Base-by-base conservation (phyloP, 2,329 filamentous ascomycete genomes). In the Coniochaeta sp. region DNA sequence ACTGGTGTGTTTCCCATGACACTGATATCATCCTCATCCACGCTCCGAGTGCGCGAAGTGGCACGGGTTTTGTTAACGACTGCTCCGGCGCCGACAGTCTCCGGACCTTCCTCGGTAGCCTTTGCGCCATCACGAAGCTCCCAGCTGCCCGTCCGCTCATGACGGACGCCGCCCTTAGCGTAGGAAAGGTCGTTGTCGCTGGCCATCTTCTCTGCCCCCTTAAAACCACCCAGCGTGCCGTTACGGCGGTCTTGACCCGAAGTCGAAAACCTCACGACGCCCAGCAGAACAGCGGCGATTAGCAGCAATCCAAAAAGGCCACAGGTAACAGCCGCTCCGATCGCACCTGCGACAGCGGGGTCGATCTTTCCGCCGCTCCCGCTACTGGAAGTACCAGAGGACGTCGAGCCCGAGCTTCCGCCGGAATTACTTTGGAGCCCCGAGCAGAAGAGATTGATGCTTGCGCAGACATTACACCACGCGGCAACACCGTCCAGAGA, bases 91-190 rank as follows among this genome's bases (percentile, higher is more conserved):
- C 63, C 63, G 2, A 54, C 52, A 7, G 58, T 57, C 55, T 17
- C 40, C 11, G 33, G 54, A 12, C 24, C 34, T 1, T 31, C 61
- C 16, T 52, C 58, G 1, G 26, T 26, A 16, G 19, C 50, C 43
- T 57, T 62, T 14, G 28, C 64, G 17, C 68, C 69, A 26, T 66
- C 65, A 1, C 68, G 65, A 58, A 82, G 68, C 64, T 82, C 80
- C 80, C 80, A 82, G 66, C 79, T 81, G 1, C 79, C 79, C 16
- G 77, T 67, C 7, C 79, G 74, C 64, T 78, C 79, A 36, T 81
- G 77, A 3, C 71, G 70, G 5, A 64, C 68, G 0, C 79, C 79
- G 7, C 67, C 67, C 50, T 69, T 72, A 1, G 73, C 71, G 3
- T 79, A 69, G 0, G 71, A 67, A 3, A 81, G 69, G 60, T 82